These are phyloP conservation scores for Penicillium polonicum DNA, from an alignment of 2,329 filamentous ascomycete genomes.

Conservation along the genomic window DNA sequence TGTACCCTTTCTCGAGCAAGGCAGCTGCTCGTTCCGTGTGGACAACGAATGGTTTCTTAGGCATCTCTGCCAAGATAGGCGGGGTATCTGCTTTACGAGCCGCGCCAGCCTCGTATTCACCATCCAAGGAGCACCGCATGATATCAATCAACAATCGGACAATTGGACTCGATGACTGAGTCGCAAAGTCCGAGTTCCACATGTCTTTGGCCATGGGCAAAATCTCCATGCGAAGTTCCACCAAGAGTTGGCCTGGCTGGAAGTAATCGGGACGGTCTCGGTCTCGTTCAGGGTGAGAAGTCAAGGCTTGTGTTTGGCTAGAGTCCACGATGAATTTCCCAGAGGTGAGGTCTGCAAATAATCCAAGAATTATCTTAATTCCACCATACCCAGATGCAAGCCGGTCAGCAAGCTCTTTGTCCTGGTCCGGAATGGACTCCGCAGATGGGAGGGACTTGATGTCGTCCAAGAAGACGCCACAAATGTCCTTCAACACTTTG, in stretches of 20 bases:
- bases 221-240: constrained; percentile 79
- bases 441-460: constrained; percentile 50
- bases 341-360: constrained; percentile 74
- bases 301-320: constrained; percentile 58
- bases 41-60: constrained; percentile 54
- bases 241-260: constrained; percentile 70
- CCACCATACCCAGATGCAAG: constrained; percentile 57
- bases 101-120: constrained; percentile 70
- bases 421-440: constrained; percentile 39
- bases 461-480: constrained; percentile 65
- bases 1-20: constrained; percentile 50
- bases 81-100: constrained; percentile 62
- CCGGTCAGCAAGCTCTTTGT: constrained; percentile 43
- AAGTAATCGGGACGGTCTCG: constrained; percentile 61
- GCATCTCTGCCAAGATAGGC: constrained; percentile 46
- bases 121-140: constrained; percentile 71
- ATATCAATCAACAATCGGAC: constrained; percentile 81
- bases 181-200: constrained; percentile 82
- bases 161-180: constrained; percentile 73
- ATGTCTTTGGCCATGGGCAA: constrained; percentile 73
- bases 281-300: constrained; percentile 54
- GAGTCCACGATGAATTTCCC: constrained; percentile 81
- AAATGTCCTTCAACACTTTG: constrained; percentile 68
- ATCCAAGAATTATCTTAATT: constrained; percentile 78
- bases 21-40: constrained; percentile 49